These are phyloP conservation scores for Penicillium odoratum DNA, from an alignment of 495 filamentous ascomycete species.

Conservation along the genomic window DNA sequence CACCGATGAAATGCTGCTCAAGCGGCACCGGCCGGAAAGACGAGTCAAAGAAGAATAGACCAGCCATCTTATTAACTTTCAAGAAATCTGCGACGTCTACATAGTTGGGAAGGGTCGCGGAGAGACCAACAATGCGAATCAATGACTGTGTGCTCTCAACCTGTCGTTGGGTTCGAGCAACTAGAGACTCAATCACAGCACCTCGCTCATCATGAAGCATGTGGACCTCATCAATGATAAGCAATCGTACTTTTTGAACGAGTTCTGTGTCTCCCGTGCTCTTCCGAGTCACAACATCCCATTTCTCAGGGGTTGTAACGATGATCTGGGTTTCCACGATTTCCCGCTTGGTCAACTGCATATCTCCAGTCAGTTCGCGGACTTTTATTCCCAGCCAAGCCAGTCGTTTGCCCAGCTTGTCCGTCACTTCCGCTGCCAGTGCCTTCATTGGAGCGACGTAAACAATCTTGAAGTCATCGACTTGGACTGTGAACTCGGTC, in stretches of 20 bases:
- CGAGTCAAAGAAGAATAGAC: constrained; percentile 94
- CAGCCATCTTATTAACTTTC: constrained; percentile 89
- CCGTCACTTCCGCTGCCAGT: constrained; percentile 91
- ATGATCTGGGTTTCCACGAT: constrained; percentile 96
- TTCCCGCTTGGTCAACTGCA: constrained; percentile 97
- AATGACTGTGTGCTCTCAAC: constrained; percentile 97
- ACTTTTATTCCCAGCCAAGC: constrained; percentile 88
- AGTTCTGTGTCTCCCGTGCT: constrained; percentile 96
- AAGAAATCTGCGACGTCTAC: constrained; percentile 95
- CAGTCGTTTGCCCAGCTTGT: constrained; percentile 90
- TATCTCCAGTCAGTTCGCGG: constrained; percentile 93
- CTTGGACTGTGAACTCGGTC: constrained; percentile 71
- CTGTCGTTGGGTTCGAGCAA: constrained; percentile 90
- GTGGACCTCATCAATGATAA: constrained; percentile 99
- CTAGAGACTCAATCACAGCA: constrained; percentile 91
- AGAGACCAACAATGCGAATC: constrained; percentile 93
- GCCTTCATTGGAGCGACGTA: constrained; percentile 71
- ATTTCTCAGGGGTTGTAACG: constrained; percentile 98
- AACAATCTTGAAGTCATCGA: constrained; percentile 80
- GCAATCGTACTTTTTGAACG: constrained; percentile 91
- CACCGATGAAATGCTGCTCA: constrained; percentile 95
- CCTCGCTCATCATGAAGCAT: constrained; percentile 99
- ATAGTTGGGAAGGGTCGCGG: constrained; percentile 94
- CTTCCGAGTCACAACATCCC: constrained; percentile 97
- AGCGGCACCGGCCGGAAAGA: constrained; percentile 96